These are phyloP conservation scores for Paramarasmius palmivorus DNA, from an alignment of 1,284 basidiomycete species.

Conservation along the genomic window DNA sequence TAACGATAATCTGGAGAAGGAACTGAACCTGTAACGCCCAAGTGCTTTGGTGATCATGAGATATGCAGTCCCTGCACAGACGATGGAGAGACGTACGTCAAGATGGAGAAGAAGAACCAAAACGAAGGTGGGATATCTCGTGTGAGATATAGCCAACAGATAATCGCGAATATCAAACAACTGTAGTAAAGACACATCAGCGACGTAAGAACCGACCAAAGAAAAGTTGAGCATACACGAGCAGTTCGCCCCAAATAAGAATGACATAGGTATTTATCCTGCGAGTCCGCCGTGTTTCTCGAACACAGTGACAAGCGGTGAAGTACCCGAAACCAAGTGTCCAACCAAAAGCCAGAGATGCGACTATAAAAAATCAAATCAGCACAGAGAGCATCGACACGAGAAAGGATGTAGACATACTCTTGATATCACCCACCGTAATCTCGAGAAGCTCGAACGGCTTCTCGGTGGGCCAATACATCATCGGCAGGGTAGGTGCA, in stretches of 20 bases:
- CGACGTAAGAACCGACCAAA: neutral
- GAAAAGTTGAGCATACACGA: neutral
- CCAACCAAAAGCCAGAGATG: constrained; percentile 9
- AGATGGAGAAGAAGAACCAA: constrained; percentile 5
- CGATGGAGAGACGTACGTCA: constrained; percentile 3
- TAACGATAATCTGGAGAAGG: constrained; percentile 7
- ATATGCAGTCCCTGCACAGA: neutral
- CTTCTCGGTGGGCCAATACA: too few species aligned
- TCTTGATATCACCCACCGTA: too few species aligned
- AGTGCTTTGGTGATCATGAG: neutral
- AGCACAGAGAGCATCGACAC: too few species aligned
- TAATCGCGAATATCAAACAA: neutral
- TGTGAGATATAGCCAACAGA: constrained; percentile 7
- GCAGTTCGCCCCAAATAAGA: constrained; percentile 6
- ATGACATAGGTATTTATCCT: constrained; percentile 5
- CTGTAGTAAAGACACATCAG: neutral
- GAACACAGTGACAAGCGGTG: constrained; percentile 2
- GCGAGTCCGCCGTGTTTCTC: constrained; percentile 4
- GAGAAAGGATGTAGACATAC: too few species aligned
- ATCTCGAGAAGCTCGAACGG: too few species aligned
- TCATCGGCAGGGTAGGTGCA: too few species aligned
- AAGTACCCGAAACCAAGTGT: constrained; percentile 9
- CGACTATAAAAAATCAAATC: neutral
- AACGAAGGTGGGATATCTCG: constrained; percentile 5
- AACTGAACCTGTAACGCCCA: constrained; percentile 9